Percentiles rank a stretch among this genome's conserved stretches.
Conservation (phyloP, 306 rosid species). For the Argentina anserina region DNA sequence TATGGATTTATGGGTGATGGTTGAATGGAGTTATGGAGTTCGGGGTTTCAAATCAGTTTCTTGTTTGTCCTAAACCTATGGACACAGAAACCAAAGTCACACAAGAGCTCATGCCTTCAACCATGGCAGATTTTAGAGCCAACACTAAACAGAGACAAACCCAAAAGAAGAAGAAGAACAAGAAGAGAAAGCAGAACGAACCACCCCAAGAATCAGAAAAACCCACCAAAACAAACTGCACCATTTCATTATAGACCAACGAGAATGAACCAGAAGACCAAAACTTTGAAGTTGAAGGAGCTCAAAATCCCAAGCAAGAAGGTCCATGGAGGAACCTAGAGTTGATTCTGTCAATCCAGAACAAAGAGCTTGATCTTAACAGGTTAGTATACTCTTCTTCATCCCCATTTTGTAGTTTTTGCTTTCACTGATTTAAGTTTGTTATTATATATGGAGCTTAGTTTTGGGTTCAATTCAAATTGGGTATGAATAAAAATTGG, state of each 20-base stretch:
- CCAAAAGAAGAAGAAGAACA: constrained; percentile 28
- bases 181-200: constrained; percentile 44
- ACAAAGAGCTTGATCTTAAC: constrained; percentile 46
- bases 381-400: constrained; percentile 39
- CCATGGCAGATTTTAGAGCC: constrained; percentile 31
- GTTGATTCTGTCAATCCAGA: constrained; percentile 56
- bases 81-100: background rate
- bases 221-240: constrained; percentile 41
- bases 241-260: constrained; percentile 9
- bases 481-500: background rate
- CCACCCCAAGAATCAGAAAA: constrained; percentile 17
- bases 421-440: background rate
- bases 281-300: constrained; percentile 15
- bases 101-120: background rate
- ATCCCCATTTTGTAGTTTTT: background rate
- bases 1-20: too few species aligned
- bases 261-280: background rate
- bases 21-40: too few species aligned
- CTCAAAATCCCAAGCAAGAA: constrained; percentile 9
- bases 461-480: background rate
- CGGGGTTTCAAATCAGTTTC: too few species aligned
- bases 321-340: constrained; percentile 71
- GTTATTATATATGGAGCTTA: constrained; percentile 5
- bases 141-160: constrained; percentile 17
- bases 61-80: background rate